Base-by-base conservation (phyloP, 495 filamentous ascomycete genomes). In the Massariosphaeria phaeospora region DNA sequence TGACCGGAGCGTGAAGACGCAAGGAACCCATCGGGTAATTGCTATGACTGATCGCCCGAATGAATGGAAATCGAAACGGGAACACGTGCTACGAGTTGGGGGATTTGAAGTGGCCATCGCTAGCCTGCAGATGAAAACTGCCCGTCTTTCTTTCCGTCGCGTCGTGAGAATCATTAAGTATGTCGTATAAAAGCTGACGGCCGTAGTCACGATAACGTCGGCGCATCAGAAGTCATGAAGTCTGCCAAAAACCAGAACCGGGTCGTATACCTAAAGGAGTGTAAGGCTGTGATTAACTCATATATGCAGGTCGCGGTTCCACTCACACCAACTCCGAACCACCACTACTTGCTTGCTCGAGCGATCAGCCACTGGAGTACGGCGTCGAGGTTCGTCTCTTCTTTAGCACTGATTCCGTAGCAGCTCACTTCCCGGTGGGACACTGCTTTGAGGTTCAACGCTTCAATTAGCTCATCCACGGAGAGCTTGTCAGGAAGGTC, bases 331-430 rank as follows among this genome's bases (percentile, higher is more conserved):
- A 36, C 29, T 40, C 24, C 38, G 12, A 43, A 40, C 31, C 36
- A 25, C 24, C 24, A 38, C 72, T 70, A 82, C 65, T 72, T 82
- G 70, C 81, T 87, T 52, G 91, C 81, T 51, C 86, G 84, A 44
- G 89, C 91, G 71, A 98, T 90, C 68, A 98, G 73, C 91, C 94
- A 98, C 66, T 96, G 88, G 65, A 98, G 71, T 31, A 98, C 93
- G 4, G 91, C 93, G 69, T 98, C 93, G 59, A 98, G 80, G 71
- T 98, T 98, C 27, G 91, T 96, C 73, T 98, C 93, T 68, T 98
- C 91, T 68, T 96, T 96, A 31, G 91, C 93, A 64, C 89, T 95
- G 72, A 98, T 97, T 47, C 93, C 91, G 70, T 97, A 98, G 75
- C 93, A 98, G 77, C 89, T 95, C 61, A 98, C 91, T 70, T 98